Base-by-base conservation (phyloP, 2,329 filamentous ascomycete species). In the Talaromyces sp. region DNA sequence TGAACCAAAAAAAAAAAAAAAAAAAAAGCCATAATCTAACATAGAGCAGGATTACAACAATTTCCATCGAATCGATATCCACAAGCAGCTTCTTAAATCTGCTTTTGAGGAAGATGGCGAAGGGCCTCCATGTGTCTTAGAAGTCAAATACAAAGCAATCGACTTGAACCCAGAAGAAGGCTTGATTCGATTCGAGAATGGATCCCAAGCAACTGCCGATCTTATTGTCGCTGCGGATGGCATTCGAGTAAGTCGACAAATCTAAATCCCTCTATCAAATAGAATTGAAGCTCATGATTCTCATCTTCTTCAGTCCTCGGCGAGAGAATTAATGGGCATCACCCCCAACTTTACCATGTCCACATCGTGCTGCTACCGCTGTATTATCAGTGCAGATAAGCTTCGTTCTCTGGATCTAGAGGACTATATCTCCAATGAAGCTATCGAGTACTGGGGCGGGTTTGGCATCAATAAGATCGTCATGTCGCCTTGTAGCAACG, bases 381-480 rank as follows among this genome's bases (percentile, higher is more conserved):
- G 62, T 42, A 65, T 66, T 35, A 65, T 67, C 22, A 44, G 54
- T 13, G 57, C 65, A 2, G 56, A 61, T n/a, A 62, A 66, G 20
- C 57, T 65, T 11, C 62, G 57, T 13, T 36, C 27, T 1, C 55
- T 67, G 13, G 62, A 56, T 2, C 49, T 67, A 1, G 63, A 69
- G 1, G 70, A 73, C 45, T 72, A 69, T 45, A 69, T 71, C 39
- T 65, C 67, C 42, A 67, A 69, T 35, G 66, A 63, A 4, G 61
- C 64, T 1, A 63, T 67, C 33, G 64, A 66, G 30, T 67, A 64
- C 54, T 67, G 65, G 61, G 73, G 72, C 11, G 73, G 72, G 1
- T 67, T 69, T 40, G 71, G 68, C 16, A 70, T 73, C 35, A 62
- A 74, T 56, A 75, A 75, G 57, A 75, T 76, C 22, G 71, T 75